Evolutionary conservation across 2,329 filamentous ascomycete species (phyloP), one percentile per base, ranked within the genome.

Genomic region (Fonsecaea multimorphosa): DNA sequence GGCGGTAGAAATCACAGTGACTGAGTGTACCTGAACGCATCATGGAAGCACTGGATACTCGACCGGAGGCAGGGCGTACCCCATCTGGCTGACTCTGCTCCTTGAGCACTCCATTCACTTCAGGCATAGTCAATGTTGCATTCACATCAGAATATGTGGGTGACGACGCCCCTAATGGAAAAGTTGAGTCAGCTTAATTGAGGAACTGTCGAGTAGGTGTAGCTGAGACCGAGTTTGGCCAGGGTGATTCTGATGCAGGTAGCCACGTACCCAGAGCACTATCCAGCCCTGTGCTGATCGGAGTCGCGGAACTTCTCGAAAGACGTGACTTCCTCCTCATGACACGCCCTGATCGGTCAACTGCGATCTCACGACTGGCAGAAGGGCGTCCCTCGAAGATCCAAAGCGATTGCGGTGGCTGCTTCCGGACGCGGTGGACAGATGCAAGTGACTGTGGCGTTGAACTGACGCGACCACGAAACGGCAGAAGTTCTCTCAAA

Each of bases 71-170:
- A 19, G 66, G 62, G 38, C 69, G 63, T 19, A 53, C 53, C 14
- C 60, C 64, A 51, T 71, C 67, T 29, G 63, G 63, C 29, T 61
- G 70, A 22, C 27, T 68, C 38, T 66, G 68, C 64, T 71, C 71
- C 58, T 71, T 70, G 40, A 68, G 58, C 58, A 66, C 55, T 64
- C 70, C 68, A 67, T 70, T 68, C 53, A 62, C 57, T 65, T 71
- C 66, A 46, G 71, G 63, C 71, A 72, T 72, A 29, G 22, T 63
- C 36, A 27, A 19, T 54, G 36, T 31, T 22, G 44, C 36, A 22
- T 66, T 57, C 53, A 61, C 63, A 68, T 69, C 49, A 66, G 60
- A 24, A 44, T 24, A 32, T 19, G 56, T 8, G 31, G 36, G 32
- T 49, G 55, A 24, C 16, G 12, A 38, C 36, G 16, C 44, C n/a